Conservation (phyloP, 345 rosid species). For the Boechera retrofracta region DNA sequence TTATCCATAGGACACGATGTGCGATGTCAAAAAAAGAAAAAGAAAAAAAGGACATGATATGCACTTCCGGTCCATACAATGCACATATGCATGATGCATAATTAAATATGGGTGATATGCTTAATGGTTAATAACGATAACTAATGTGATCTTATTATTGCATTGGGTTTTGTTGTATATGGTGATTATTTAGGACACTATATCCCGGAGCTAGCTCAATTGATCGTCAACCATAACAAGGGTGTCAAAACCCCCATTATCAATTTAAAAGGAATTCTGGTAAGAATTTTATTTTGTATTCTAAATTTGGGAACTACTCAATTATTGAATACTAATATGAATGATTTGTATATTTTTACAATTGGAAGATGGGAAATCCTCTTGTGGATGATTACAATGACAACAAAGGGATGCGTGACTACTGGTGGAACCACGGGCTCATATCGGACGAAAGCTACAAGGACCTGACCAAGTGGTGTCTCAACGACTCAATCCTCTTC, state of each 20-base stretch:
- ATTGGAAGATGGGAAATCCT: conserved; percentile 39
- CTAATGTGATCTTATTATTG: conserved; percentile 12
- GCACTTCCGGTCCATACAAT: conserved; percentile 2
- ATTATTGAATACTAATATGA: background rate
- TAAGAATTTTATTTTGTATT: conserved; percentile 28
- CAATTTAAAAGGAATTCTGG: conserved; percentile 82
- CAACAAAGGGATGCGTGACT: conserved; percentile 43
- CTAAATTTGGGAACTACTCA: background rate
- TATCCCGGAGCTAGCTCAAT: conserved; percentile 76
- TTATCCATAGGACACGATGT: background rate
- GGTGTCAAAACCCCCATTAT: conserved; percentile 56
- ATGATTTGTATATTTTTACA: background rate
- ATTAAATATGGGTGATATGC: conserved; percentile 3
- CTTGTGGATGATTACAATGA: conserved; percentile 38
- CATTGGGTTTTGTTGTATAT: conserved; percentile 11
- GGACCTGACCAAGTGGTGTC: conserved; percentile 44
- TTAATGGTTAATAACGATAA: conserved; percentile 7
- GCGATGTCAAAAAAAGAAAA: background rate
- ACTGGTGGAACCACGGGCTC: conserved; percentile 45
- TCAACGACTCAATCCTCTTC: conserved; percentile 53
- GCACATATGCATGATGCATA: background rate
- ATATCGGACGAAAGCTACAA: conserved; percentile 41
- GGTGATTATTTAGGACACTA: conserved; percentile 63
- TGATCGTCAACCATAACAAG: conserved; percentile 56
- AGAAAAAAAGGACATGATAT: too few species aligned